phyloP scores from a whole-genome alignment of 371 early-diverging fungal genomes.

The Mucor sp. region DNA sequence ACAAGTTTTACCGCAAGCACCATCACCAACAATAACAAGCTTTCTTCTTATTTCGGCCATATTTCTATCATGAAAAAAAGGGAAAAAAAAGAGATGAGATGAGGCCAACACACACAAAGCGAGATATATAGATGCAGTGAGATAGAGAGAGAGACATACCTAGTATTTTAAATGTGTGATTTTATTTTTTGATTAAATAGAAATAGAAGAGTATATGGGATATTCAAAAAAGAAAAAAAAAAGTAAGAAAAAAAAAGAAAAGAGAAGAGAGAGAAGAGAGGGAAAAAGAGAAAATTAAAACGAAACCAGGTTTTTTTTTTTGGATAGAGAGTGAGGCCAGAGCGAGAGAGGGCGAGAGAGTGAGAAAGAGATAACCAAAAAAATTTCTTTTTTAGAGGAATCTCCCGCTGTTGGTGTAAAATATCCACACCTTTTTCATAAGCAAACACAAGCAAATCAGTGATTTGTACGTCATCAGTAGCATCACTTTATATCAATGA shows the following conservation, averaged over 20 bases:
- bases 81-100: neutral
- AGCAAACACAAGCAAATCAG: neutral
- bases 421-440: neutral
- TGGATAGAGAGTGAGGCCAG: no score
- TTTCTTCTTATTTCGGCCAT: constrained; percentile 91
- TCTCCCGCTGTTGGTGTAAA: constrained; percentile 4
- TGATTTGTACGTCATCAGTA: constrained; percentile 5
- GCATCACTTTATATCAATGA: neutral
- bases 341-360: no score
- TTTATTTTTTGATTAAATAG: neutral
- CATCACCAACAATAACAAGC: constrained; percentile 96
- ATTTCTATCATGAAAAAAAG: constrained; percentile 5
- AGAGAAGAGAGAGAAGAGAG: constrained; percentile 6
- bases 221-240: constrained; percentile 7
- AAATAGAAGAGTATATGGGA: neutral
- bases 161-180: neutral
- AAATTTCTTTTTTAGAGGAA: constrained; percentile 5
- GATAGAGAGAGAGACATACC: neutral
- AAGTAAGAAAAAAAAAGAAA: constrained; percentile 3
- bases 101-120: no score
- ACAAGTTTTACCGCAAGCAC: constrained; percentile 97
- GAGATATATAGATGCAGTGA: neutral
- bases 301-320: constrained; percentile 1
- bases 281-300: neutral
- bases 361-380: neutral